Base-by-base conservation (phyloP, 768 basidiomycete genomes). In the Pleurotus tuber-regium region DNA sequence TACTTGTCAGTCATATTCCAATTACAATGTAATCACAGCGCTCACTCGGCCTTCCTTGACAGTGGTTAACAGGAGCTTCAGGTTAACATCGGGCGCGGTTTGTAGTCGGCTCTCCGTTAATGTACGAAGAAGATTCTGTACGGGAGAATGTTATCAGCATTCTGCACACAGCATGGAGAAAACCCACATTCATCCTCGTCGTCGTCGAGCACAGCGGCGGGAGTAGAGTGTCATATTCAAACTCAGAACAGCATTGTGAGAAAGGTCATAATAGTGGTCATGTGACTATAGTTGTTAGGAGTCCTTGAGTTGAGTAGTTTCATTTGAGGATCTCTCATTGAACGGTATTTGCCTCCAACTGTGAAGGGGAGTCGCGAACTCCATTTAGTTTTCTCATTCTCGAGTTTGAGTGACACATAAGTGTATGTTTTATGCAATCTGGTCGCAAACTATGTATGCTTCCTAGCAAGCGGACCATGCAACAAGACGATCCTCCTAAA, bases 11-110 rank as follows among this genome's bases (percentile, higher is more conserved):
- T 11, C 35, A 8, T 24, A 18, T 7, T n/a, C 19, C 28, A 33
- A 8, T 31, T 12, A 14, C 9, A 28, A 29, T 42, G 3, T 2
- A 9, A 14, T 18, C 11, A 8, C 39, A 19, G 39, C 47, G 79
- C 91, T 68, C 70, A 95, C 94, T 71, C 92, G 84, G 62, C 80
- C 82, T 61, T 92, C 89, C 77, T 89, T 93, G 61, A 96, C 90
- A 61, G 87, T 82, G 57, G 81, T 84, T 58, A 97, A 73, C 40
- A 97, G 78, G 56, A 87, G 77, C 65, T 84, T 86, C 59, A 97
- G 84, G 72, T 93, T 90, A 52, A 79, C 74, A 58, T 85, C 80
- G 43, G 79, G 67, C 46, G 72, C 69, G 54, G 81, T 69, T 68
- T 82, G 84, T 62, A 84, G 76, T 58, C 83, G 84, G 66, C 85